Evolutionary conservation across 2,329 filamentous ascomycete species (phyloP), one percentile per base, ranked within the genome.

Genomic region (Ilyonectria destructans): DNA sequence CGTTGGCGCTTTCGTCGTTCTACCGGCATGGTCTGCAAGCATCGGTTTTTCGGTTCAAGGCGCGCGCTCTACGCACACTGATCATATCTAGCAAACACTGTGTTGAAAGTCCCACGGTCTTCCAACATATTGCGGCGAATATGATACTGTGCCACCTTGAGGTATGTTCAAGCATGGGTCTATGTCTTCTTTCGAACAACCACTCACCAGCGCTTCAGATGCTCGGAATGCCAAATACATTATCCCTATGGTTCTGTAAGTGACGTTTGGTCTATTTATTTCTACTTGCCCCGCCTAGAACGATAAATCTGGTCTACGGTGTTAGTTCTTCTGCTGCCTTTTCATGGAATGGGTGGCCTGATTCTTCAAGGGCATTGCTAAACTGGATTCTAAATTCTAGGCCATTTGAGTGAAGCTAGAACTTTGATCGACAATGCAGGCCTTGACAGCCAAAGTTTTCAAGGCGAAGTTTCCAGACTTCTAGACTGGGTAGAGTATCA

Each of bases 301-400:
- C 48, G 48, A 52, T 52, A 52, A 52, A 52, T 52, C 48, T 52
- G 23, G 48, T 52, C 48, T 52, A 52, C 23, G 48, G 48, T 31
- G 48, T 52, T 52, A 52, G 48, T 52, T 52, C 26, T 52, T 52
- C 48, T 52, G 48, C 48, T 52, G 48, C 23, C 48, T 52, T 52
- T 52, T 52, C 26, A 52, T 52, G 26, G 48, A 52, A 52, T 52
- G 48, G 48, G 48, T 52, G 48, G 48, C 48, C 48, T 52, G 48
- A 52, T 52, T 52, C 48, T 52, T 52, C 48, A 52, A 52, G 48
- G 48, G 48, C 48, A 52, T 52, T 52, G 48, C 48, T 52, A 52
- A 52, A 52, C 48, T 52, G 48, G 48, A 52, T 52, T 52, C 48
- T 52, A 52, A 52, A 52, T 52, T 52, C 48, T 52, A 52, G 48